Conservation (phyloP, 1,139 yeast species). For the Candida sanyaensis region DNA sequence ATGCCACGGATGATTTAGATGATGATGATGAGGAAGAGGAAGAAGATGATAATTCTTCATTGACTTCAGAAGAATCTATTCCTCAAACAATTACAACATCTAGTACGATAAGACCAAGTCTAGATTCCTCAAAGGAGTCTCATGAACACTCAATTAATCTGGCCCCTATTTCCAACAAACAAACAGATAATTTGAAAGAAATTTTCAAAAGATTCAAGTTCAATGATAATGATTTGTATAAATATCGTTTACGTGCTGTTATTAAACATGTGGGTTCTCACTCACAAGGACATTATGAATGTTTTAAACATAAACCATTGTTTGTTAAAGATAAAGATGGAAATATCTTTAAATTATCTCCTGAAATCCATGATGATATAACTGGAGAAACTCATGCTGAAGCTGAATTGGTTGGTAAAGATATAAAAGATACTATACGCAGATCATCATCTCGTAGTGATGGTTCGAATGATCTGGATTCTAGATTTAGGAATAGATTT, state of each 20-base stretch:
- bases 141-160: conserved; percentile 23
- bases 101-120: conserved; percentile 11
- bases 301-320: conserved; percentile 70
- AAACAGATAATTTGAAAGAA: conserved; percentile 37
- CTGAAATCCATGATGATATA: conserved; percentile 39
- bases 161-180: conserved; percentile 43
- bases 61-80: conserved; percentile 14
- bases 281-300: conserved; percentile 86
- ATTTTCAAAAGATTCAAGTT: conserved; percentile 45
- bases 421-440: neutral
- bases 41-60: conserved; percentile 15
- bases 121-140: neutral
- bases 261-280: conserved; percentile 90
- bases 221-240: conserved; percentile 46
- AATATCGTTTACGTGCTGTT: conserved; percentile 67
- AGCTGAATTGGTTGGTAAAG: neutral
- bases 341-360: conserved; percentile 48
- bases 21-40: conserved; percentile 18
- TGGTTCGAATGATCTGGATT: conserved; percentile 13
- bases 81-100: conserved; percentile 14
- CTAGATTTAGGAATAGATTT: conserved; percentile 36
- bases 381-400: conserved; percentile 17
- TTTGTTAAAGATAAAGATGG: conserved; percentile 54
- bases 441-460: conserved; percentile 9
- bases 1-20: conserved; percentile 22